These are phyloP conservation scores for Nannizzia gypsea DNA, from an alignment of 2,329 filamentous ascomycete genomes.

Conservation along the genomic window DNA sequence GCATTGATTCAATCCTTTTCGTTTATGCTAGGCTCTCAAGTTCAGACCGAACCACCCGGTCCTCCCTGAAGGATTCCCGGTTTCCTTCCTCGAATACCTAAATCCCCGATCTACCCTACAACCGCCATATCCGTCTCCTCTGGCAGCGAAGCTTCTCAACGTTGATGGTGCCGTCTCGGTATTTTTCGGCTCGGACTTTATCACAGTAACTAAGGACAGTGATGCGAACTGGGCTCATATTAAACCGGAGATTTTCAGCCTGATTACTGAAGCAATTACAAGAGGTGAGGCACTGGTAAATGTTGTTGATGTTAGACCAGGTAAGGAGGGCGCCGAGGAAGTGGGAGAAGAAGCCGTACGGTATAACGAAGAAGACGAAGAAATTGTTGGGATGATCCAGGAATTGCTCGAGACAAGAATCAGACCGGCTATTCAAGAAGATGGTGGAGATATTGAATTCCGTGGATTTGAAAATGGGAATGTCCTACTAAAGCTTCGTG, in stretches of 20 bases:
- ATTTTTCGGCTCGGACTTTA: constrained; percentile 91
- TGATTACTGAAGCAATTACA: constrained; percentile 88
- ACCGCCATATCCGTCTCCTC: constrained; percentile 77
- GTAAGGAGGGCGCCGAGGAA: constrained; percentile 28
- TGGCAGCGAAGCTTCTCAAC: constrained; percentile 81
- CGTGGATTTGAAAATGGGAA: constrained; percentile 76
- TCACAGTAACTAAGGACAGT: constrained; percentile 83
- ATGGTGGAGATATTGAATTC: constrained; percentile 95
- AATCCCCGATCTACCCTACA: constrained; percentile 77
- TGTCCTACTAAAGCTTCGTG: constrained; percentile 76
- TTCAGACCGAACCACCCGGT: constrained; percentile 86
- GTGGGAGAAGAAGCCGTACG: constrained; percentile 54
- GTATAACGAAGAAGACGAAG: constrained; percentile 82
- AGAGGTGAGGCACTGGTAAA: constrained; percentile 72
- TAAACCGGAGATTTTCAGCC: constrained; percentile 85
- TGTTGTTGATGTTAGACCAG: constrained; percentile 48
- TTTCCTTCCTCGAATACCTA: constrained; percentile 83
- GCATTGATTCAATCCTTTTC: neutral
- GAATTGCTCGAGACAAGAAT: constrained; percentile 92
- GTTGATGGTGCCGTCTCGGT: constrained; percentile 90
- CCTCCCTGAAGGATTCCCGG: constrained; percentile 59
- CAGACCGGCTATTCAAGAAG: constrained; percentile 89
- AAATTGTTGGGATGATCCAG: constrained; percentile 97
- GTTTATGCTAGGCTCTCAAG: constrained; percentile 53
- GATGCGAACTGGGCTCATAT: constrained; percentile 90